These are phyloP conservation scores for Aspergillus funiculosus DNA, from an alignment of 495 filamentous ascomycete species.

Conservation along the genomic window DNA sequence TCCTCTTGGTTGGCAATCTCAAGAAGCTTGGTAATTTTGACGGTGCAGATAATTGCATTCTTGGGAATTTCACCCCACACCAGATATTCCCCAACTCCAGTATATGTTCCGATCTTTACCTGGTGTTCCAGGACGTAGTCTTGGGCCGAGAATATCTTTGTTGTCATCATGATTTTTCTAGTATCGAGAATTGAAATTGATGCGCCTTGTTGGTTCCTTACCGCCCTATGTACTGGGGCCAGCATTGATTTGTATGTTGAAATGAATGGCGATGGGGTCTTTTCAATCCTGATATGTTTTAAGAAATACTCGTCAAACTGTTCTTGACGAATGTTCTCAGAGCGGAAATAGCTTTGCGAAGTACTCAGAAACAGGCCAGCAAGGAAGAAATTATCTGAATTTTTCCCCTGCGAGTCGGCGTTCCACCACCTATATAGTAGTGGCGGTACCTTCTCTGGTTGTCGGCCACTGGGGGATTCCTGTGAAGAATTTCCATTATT, in stretches of 20 bases:
- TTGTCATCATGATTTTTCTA: slow-evolving; percentile 16
- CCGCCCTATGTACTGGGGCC: slow-evolving; percentile 31
- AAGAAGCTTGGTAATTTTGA: slow-evolving; percentile 22
- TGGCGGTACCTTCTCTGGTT: slow-evolving; percentile 17
- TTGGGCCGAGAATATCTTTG: slow-evolving; percentile 22
- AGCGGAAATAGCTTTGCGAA: slow-evolving; percentile 6
- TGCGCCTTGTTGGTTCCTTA: slow-evolving; percentile 23
- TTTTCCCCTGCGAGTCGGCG: slow-evolving; percentile 30
- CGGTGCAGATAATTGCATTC: slow-evolving; percentile 24
- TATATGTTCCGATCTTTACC: slow-evolving; percentile 20
- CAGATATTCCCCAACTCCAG: slow-evolving; percentile 30
- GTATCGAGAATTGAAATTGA: slow-evolving; percentile 31
- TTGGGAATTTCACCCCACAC: slow-evolving; percentile 27
- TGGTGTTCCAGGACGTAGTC: slow-evolving; percentile 17
- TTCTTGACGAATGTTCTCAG: slow-evolving; percentile 10
- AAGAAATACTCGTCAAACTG: slow-evolving; percentile 22
- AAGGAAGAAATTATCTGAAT: slow-evolving; percentile 15
- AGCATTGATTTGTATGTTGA: slow-evolving; percentile 25
- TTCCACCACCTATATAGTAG: slow-evolving; percentile 37
- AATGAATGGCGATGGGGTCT: slow-evolving; percentile 28
- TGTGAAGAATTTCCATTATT: no score
- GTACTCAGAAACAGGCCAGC: slow-evolving; percentile 25
- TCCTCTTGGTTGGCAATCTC: slow-evolving; percentile 9
- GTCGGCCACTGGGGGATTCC: background rate
- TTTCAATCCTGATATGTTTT: slow-evolving; percentile 22